Evolutionary conservation across 306 rosid genomes (phyloP), one percentile per base, ranked within the genome.

Genomic region (Purshia tridentata): DNA sequence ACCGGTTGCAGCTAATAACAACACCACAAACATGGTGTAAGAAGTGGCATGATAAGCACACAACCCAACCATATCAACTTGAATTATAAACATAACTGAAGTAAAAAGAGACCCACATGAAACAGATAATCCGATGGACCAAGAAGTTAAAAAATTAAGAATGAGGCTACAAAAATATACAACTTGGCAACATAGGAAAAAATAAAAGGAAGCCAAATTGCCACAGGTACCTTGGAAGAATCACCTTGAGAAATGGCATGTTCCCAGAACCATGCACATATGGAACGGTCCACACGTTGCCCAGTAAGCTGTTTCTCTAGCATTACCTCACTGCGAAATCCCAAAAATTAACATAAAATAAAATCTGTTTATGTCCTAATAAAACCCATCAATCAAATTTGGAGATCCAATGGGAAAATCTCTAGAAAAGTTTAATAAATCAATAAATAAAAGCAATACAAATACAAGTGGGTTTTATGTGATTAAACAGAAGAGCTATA

Each of bases 221-320:
- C 37, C 37, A 11, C 2, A 49, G 49, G 72, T 78, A 92, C 97
- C 98, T 88, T 88, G 83, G 88, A 86, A 80, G 92, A 86, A 86
- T 88, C 83, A 57, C 90, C 88, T 82, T 89, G 90, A 72, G 98
- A 86, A 83, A 85, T 62, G 75, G 86, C 76, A 72, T 93, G 96
- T 20, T 86, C 94, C 97, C 97, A 94, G 76, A 88, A 94, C 98
- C 97, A 94, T 15, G 73, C 77, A 68, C 97, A 94, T 15, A 94
- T 91, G 40, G 97, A 94, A 67, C 98, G 98, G 77, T 89, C 98
- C 51, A 91, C 97, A n/a, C 97, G 89, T 81, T 88, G 98, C 41
- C 95, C 98, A 10, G 95, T 83, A 14, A 94, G 90, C 88, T 94
- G 98, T 74, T 94, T 94, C 96, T 94, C 97, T 10, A 94, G 91